phyloP scores from a whole-genome alignment of 2,329 filamentous ascomycete species.

The Penicillium griseofulvum region DNA sequence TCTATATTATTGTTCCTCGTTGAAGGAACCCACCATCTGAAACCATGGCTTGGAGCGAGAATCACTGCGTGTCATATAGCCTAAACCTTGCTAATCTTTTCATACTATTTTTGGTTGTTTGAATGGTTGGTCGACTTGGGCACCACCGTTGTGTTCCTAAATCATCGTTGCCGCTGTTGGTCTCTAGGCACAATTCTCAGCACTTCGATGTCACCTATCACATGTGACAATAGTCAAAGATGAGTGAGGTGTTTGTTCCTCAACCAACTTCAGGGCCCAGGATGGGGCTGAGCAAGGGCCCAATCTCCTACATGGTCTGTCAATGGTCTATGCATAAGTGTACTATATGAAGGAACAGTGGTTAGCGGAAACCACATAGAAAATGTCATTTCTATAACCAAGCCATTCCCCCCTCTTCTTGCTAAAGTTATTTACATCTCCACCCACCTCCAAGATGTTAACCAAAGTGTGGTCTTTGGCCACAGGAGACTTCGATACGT shows the following conservation, averaged over 20 bases:
- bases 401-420: too few relatives aligned
- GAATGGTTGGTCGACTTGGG: not conserved
- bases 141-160: not conserved
- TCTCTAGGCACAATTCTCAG: not conserved
- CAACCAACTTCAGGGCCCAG: not conserved
- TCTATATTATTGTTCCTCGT: not conserved
- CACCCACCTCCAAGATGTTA: too few relatives aligned
- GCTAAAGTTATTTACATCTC: too few relatives aligned
- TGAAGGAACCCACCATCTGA: not conserved
- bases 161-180: not conserved
- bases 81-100: not conserved
- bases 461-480: too few relatives aligned
- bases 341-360: too few relatives aligned
- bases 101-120: not conserved
- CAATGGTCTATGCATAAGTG: too few relatives aligned
- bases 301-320: too few relatives aligned
- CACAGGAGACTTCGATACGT: too few relatives aligned
- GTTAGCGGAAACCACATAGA: too few relatives aligned
- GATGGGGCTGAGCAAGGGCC: too few relatives aligned
- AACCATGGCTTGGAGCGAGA: not conserved
- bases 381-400: too few relatives aligned
- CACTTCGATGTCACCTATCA: not conserved
- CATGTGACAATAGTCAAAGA: not conserved
- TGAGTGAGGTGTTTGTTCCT: not conserved
- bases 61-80: too few relatives aligned